Percentiles rank a stretch among this genome's conserved stretches.
phyloP scores from a whole-genome alignment of 1,284 basidiomycete genomes.

The Ganoderma multipileum region DNA sequence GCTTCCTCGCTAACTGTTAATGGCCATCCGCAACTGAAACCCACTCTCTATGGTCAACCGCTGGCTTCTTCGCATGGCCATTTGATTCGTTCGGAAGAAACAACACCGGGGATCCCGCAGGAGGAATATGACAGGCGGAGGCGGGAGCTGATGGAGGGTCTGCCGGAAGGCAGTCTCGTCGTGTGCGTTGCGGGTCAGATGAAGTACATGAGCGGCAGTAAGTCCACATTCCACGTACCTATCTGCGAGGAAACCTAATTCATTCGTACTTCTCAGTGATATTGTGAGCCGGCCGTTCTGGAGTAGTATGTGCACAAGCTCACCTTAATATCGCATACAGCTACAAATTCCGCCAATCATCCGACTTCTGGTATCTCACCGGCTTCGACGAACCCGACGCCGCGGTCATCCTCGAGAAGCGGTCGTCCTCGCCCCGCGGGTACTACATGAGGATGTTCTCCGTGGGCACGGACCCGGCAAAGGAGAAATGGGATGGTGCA shows the following conservation, averaged over 20 bases:
- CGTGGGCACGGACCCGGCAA: conserved; percentile 75
- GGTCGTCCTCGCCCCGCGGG: conserved; percentile 70
- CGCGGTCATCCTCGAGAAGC: conserved; percentile 85
- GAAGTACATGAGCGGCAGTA: conserved; percentile 89
- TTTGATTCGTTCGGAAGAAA: conserved; percentile 54
- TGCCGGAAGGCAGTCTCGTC: conserved; percentile 83
- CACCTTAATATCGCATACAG: conserved; percentile 46
- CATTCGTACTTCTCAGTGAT: conserved; percentile 44
- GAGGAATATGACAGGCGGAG: conserved; percentile 88
- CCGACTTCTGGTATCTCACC: conserved; percentile 94
- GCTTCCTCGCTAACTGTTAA: conserved; percentile 28
- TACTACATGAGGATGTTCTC: conserved; percentile 93
- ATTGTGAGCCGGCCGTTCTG: conserved; percentile 48
- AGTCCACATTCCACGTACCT: conserved; percentile 44
- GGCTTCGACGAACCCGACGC: conserved; percentile 96
- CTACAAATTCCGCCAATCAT: conserved; percentile 95
- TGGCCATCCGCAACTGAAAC: conserved; percentile 34
- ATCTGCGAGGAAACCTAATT: not conserved
- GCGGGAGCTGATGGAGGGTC: conserved; percentile 72
- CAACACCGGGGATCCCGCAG: conserved; percentile 86
- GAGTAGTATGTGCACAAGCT: not conserved
- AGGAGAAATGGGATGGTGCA: conserved; percentile 95
- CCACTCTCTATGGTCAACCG: conserved; percentile 40
- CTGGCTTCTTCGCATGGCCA: conserved; percentile 40
- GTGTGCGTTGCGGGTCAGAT: conserved; percentile 83